Evolutionary conservation across 108 stramenopile genomes (phyloP), one percentile per base, ranked within the genome.

Genomic region (Halocafeteria seosinensis): DNA sequence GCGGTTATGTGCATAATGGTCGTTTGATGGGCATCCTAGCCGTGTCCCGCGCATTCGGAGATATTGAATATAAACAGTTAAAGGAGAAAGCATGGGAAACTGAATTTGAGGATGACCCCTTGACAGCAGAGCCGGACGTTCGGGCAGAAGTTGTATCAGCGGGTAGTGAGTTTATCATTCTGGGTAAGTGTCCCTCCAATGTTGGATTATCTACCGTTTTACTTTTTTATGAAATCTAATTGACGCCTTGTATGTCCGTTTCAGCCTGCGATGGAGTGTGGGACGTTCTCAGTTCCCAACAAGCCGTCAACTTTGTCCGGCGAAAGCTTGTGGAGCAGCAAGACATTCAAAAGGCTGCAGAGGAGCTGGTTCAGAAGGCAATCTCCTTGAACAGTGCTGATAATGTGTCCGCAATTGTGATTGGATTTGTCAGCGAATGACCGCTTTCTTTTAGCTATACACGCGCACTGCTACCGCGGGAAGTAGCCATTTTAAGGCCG

Each of bases 21-120:
- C 81, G 92, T 50, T 87, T 97, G 36, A 92, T 94, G 72, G 92
- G 95, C 25, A 88, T 92, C 68, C 71, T 97, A 35, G 93, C 91
- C 37, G 71, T 97, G 27, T 87, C 88, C 1, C 81, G 95, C 17
- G 84, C 88, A 25, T 92, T 94, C 68, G 95, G 95, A 27, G 95
- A 97, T 73, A 36, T 57, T 1, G 70, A 68, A 55, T 71, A 75
- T 62, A 79, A 78, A 60, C 69, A 26, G n/a, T 63, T 94, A 50
- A 92, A 92, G 69, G 91, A 95, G 80, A 93, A 92, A 57, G 87
- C 88, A 71, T 82, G 84, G 6, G 81, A 77, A 1, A 78, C 85
- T 31, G 50, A 71, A 0, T 81, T 84, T 8, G 62, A 78, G 12
- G 81, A 81, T 23, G 88, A 92, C 76, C 88, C 89, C 76, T 87